A percentile compares a stretch with the other conserved stretches of the same genome.
Conservation (phyloP, 2,329 filamentous ascomycete species). For the Endothia cerciana region DNA sequence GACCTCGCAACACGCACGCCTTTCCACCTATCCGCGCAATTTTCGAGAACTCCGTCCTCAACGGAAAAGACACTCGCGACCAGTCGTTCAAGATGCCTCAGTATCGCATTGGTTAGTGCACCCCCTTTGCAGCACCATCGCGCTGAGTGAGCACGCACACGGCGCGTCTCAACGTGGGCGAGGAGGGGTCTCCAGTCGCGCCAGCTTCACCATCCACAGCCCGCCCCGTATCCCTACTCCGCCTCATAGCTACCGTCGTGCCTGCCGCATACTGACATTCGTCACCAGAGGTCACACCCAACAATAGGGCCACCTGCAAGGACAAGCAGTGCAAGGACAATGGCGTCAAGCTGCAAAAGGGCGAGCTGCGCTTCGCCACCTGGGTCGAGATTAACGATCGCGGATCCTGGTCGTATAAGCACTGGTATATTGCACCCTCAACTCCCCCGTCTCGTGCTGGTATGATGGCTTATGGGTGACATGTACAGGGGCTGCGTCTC, state of each 20-base stretch:
- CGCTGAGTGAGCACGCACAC: neutral
- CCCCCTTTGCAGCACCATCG: neutral
- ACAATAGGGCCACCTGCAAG: slow-evolving; percentile 74
- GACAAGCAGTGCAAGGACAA: slow-evolving; percentile 73
- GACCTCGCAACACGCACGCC: slow-evolving; percentile 2
- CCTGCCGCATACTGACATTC: slow-evolving; percentile 5
- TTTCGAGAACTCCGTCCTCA: neutral
- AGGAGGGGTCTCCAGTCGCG: neutral
- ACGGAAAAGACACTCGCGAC: neutral
- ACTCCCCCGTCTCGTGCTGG: too few relatives aligned
- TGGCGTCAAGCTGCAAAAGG: slow-evolving; percentile 74
- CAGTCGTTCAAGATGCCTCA: slow-evolving; percentile 44
- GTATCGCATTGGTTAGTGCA: slow-evolving; percentile 51
- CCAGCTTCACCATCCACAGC: neutral
- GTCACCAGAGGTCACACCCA: slow-evolving; percentile 69
- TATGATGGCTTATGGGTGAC: neutral
- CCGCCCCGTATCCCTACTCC: neutral
- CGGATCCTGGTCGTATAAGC: slow-evolving; percentile 76
- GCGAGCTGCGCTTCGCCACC: slow-evolving; percentile 75
- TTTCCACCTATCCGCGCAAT: neutral
- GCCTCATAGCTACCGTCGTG: neutral
- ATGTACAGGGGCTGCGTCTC: slow-evolving; percentile 83
- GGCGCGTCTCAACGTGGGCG: neutral
- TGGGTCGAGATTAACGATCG: slow-evolving; percentile 68
- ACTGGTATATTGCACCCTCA: slow-evolving; percentile 69